These are phyloP conservation scores for Nothophoma quercina DNA, from an alignment of 2,329 filamentous ascomycete genomes.

Conservation along the genomic window DNA sequence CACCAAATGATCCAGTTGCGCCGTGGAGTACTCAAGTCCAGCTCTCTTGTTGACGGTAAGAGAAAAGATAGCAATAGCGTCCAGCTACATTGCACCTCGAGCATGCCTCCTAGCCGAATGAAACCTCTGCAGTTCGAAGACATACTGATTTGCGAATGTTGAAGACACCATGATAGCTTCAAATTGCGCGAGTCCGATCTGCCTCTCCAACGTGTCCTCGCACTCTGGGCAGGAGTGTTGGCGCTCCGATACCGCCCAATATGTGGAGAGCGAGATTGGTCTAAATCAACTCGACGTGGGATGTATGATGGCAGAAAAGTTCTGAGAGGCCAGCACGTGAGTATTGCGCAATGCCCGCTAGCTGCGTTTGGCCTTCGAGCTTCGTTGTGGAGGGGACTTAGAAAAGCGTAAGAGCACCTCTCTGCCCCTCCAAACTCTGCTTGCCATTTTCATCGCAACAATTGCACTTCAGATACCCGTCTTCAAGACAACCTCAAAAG, in stretches of 20 bases:
- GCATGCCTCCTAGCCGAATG: no score
- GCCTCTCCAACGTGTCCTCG: slow-evolving; percentile 6
- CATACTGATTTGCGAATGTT: background rate
- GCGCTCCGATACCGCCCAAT: slow-evolving; percentile 32
- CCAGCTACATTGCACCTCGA: no score
- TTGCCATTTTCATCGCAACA: slow-evolving; percentile 12
- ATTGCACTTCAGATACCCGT: slow-evolving; percentile 20
- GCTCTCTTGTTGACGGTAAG: no score
- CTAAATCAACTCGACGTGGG: slow-evolving; percentile 19
- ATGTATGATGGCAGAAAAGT: slow-evolving; percentile 36
- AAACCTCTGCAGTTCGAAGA: background rate
- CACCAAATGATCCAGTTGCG: no score
- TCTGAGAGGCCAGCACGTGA: slow-evolving; percentile 35
- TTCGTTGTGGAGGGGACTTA: slow-evolving; percentile 24
- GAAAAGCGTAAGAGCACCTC: slow-evolving; percentile 32
- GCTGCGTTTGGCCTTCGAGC: slow-evolving; percentile 28
- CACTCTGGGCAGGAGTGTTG: slow-evolving; percentile 20
- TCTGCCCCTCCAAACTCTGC: slow-evolving; percentile 21
- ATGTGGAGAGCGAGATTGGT: slow-evolving; percentile 30
- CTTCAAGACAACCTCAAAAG: slow-evolving; percentile 9
- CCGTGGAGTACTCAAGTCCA: no score
- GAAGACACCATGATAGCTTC: slow-evolving; percentile 7
- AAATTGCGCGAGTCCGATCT: slow-evolving; percentile 6
- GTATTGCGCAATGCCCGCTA: slow-evolving; percentile 48
- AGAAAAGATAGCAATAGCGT: no score